Evolutionary conservation across 331 rosid genomes (phyloP).

Genomic region (Stylosanthes scabra): DNA sequence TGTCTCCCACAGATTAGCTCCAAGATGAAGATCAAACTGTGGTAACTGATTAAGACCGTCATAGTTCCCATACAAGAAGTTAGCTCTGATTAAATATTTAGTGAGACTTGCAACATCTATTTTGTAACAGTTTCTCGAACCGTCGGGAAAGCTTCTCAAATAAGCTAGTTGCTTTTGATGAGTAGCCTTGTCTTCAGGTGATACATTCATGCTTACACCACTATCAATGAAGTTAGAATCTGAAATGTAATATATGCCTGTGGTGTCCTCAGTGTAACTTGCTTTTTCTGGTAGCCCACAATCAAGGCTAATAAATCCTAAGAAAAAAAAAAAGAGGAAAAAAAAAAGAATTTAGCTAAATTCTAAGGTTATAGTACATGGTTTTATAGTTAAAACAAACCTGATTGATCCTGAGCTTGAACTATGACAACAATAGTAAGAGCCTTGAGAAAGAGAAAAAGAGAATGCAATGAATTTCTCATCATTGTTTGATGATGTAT

Average conservation of each 20-base stretch:
- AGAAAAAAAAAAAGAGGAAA: neutral
- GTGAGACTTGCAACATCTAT: constrained; percentile 32
- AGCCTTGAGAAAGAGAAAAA: constrained; percentile 12
- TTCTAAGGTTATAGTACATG: neutral
- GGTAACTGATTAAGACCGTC: constrained; percentile 38
- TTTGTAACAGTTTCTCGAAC: constrained; percentile 54
- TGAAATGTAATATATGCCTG: constrained; percentile 48
- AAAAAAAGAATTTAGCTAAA: neutral
- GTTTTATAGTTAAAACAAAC: constrained; percentile 22
- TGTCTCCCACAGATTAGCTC: constrained; percentile 41
- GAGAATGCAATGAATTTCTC: constrained; percentile 20
- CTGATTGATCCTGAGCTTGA: constrained; percentile 56
- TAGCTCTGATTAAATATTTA: constrained; percentile 44
- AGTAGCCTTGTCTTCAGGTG: neutral
- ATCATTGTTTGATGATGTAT: neutral
- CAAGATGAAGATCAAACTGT: constrained; percentile 47
- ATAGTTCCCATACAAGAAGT: constrained; percentile 55
- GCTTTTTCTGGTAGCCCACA: constrained; percentile 48
- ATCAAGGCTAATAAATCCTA: constrained; percentile 62
- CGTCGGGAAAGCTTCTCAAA: constrained; percentile 65
- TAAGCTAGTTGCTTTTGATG: constrained; percentile 16
- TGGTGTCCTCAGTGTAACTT: constrained; percentile 23
- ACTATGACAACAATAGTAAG: constrained; percentile 6
- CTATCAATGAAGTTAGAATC: constrained; percentile 47
- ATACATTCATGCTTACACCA: constrained; percentile 45